Evolutionary conservation across 768 basidiomycete genomes (phyloP).

Genomic region (Suillus ampliporus): DNA sequence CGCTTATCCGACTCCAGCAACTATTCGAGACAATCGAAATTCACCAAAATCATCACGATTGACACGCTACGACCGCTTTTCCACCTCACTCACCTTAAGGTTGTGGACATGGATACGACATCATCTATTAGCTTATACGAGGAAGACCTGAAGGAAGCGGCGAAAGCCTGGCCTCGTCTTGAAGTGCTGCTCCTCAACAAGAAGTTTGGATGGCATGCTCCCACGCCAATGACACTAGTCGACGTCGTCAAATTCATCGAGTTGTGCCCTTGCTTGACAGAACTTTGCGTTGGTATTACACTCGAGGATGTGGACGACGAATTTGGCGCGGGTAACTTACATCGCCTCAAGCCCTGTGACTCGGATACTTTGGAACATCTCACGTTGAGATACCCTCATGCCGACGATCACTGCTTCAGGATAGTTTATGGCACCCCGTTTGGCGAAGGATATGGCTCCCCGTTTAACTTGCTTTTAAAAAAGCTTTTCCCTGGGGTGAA

Average conservation of each 20-base stretch:
- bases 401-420: neutral
- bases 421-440: neutral
- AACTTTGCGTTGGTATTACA: neutral
- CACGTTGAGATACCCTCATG: neutral
- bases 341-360: neutral
- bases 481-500: neutral
- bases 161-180: slow-evolving; percentile 48
- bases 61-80: slow-evolving; percentile 44
- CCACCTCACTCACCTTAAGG: slow-evolving; percentile 29
- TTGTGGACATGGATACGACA: slow-evolving; percentile 39
- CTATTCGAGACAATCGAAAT: too few relatives aligned
- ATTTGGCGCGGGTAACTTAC: neutral
- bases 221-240: neutral
- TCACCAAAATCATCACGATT: neutral
- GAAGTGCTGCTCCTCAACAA: slow-evolving; percentile 49
- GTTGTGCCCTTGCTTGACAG: neutral
- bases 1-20: neutral
- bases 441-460: too few relatives aligned
- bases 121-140: slow-evolving; percentile 39
- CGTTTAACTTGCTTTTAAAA: neutral
- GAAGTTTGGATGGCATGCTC: neutral
- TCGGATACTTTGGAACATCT: neutral
- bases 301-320: neutral
- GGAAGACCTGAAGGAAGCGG: slow-evolving; percentile 50
- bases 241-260: neutral